These are phyloP conservation scores for Mycosphaerella sp. DNA, from an alignment of 2,329 filamentous ascomycete genomes.

Conservation along the genomic window DNA sequence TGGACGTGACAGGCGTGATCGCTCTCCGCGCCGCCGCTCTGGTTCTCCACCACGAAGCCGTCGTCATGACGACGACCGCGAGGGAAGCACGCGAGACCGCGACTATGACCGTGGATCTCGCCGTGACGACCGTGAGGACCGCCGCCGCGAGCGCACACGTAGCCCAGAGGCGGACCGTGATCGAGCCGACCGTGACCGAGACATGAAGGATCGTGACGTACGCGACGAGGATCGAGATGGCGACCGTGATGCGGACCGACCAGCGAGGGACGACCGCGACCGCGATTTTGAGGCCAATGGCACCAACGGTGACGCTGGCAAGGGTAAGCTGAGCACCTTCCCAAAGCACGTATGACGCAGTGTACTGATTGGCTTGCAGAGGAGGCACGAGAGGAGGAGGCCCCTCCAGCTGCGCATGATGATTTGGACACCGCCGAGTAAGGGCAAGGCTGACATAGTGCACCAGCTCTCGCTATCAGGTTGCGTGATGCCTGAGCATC, in stretches of 20 bases:
- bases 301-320: conserved; percentile 76
- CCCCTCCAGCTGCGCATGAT: conserved; percentile 80
- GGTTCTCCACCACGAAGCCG: conserved; percentile 51
- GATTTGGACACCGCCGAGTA: conserved; percentile 92
- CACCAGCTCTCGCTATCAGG: conserved; percentile 13
- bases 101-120: conserved; percentile 68
- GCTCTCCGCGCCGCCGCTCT: conserved; percentile 64
- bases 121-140: conserved; percentile 64
- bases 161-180: conserved; percentile 45
- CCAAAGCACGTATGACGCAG: not conserved
- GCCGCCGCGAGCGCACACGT: conserved; percentile 66
- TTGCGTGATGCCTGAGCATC: conserved; percentile 7
- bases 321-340: conserved; percentile 53
- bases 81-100: conserved; percentile 56
- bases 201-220: conserved; percentile 40
- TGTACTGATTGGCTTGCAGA: conserved; percentile 34
- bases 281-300: conserved; percentile 35
- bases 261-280: conserved; percentile 51
- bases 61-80: conserved; percentile 69
- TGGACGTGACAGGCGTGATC: conserved; percentile 49
- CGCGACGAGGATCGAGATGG: conserved; percentile 53
- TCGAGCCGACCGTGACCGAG: conserved; percentile 61
- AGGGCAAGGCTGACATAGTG: conserved; percentile 17
- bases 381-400: conserved; percentile 44
- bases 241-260: conserved; percentile 36